Percentiles rank a stretch among this genome's conserved stretches.
Evolutionary conservation across 148 eudicot species (phyloP).

Genomic region (Chenopodium suecicum): DNA sequence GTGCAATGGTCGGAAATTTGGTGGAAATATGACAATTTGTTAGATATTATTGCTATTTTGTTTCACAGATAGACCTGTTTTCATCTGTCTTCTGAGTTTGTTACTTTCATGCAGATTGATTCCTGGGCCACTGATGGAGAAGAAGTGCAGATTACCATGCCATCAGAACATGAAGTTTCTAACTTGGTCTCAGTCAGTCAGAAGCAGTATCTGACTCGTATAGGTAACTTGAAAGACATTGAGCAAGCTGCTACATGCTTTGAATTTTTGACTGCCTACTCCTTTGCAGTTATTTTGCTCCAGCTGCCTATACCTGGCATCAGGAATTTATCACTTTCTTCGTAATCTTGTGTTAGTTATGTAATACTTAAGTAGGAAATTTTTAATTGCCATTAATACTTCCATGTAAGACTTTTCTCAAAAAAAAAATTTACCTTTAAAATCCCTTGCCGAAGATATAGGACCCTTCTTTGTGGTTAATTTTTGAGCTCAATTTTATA

Average conservation of each 20-base stretch:
- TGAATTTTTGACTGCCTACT: not conserved
- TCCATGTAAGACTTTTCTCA: not conserved
- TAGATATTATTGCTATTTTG: not conserved
- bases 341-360: not conserved
- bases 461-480: not conserved
- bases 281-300: not conserved
- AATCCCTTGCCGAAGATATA: not conserved
- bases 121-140: conserved; percentile 90
- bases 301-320: not conserved
- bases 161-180: conserved; percentile 67
- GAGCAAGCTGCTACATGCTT: conserved; percentile 1
- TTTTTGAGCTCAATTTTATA: conserved; percentile 4
- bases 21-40: conserved; percentile 13
- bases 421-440: not conserved
- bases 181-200: conserved; percentile 49
- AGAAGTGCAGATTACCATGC: conserved; percentile 59
- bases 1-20: conserved; percentile 56
- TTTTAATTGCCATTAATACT: not conserved
- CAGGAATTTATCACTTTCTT: not conserved
- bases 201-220: conserved; percentile 48
- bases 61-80: not conserved
- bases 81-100: conserved; percentile 11
- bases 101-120: conserved; percentile 51
- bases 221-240: conserved; percentile 49
- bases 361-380: not conserved